phyloP scores from a whole-genome alignment of 495 filamentous ascomycete species.

The Hypomontagnella submonticulosa region DNA sequence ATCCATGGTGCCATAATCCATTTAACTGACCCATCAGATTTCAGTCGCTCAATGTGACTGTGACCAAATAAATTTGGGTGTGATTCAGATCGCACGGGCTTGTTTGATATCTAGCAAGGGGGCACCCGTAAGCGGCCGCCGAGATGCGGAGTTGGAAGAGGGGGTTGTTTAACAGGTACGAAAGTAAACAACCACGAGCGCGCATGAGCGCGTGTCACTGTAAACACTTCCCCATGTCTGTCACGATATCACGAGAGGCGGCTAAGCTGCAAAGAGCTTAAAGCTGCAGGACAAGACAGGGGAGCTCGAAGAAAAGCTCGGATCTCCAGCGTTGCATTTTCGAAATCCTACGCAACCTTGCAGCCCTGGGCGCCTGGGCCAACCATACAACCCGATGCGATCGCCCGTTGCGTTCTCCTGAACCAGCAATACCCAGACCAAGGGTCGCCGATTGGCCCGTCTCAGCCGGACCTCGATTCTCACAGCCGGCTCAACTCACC shows the following conservation, averaged over 20 bases:
- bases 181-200: slow-evolving; percentile 42
- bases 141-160: slow-evolving; percentile 39
- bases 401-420: slow-evolving; percentile 31
- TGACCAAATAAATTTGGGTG: slow-evolving; percentile 39
- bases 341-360: slow-evolving; percentile 30
- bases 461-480: slow-evolving; percentile 32
- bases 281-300: slow-evolving; percentile 14
- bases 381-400: slow-evolving; percentile 25
- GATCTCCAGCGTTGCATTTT: slow-evolving; percentile 41
- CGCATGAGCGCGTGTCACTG: slow-evolving; percentile 41
- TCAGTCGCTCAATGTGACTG: slow-evolving; percentile 29
- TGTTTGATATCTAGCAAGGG: slow-evolving; percentile 43
- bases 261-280: slow-evolving; percentile 41
- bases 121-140: slow-evolving; percentile 28
- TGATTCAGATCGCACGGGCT: slow-evolving; percentile 40
- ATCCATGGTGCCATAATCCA: slow-evolving; percentile 20
- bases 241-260: slow-evolving; percentile 43
- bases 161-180: slow-evolving; percentile 41
- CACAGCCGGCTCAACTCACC: slow-evolving; percentile 38
- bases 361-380: slow-evolving; percentile 17
- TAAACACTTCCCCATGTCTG: slow-evolving; percentile 34
- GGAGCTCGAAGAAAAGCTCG: slow-evolving; percentile 27
- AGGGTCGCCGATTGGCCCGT: slow-evolving; percentile 38
- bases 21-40: slow-evolving; percentile 11
- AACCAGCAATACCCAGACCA: slow-evolving; percentile 27